Base-by-base conservation (phyloP, 2,329 filamentous ascomycete species). In the Aureobasidium sp. region DNA sequence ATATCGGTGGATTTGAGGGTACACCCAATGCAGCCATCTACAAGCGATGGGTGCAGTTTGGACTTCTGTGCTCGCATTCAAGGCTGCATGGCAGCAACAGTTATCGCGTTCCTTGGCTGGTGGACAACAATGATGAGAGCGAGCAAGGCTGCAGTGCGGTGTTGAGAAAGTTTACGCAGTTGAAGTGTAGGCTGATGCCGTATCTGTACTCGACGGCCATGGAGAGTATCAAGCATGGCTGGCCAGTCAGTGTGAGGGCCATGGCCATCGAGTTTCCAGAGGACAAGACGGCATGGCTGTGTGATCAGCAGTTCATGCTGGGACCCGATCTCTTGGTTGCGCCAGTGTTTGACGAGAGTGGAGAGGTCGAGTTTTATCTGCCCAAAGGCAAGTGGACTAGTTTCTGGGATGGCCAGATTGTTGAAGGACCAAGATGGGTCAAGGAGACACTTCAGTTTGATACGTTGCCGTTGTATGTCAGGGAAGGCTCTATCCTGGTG, bases 41-140 rank as follows among this genome's bases (percentile, higher is more conserved):
- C 74, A 90, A 90, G 75, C 83, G 87, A 53, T 90, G 87, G 87
- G 86, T 90, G 6, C 86, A 86, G n/a, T 89, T 90, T 71, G 87
- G 87, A 0, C 78, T 90, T 1, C 74, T 90, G 44, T 89, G 85
- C 66, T 84, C 82, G 11, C 87, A 90, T 72, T 88, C 85, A 40
- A 81, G 87, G 15, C 78, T 90, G 12, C 87, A 90, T 70, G 87
- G 87, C 2, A 86, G 83, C 56, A 82, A 79, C 64, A 87, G 84
- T 3, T 90, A 89, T 74, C 85, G 87, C 19, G 86, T 90, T n/a
- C 87, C 87, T 2, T 90, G 87, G 87, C 81, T 83, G 47, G 84
- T 89, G 63, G 87, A 89, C 67, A 74, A 82, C 63, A 85, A 88
- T 53, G 85, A 77, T 29, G 70, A 70, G 4, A 73, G 85, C 57